Evolutionary conservation across 2,329 filamentous ascomycete genomes (phyloP).

Genomic region (Aspergillus alliaceus): DNA sequence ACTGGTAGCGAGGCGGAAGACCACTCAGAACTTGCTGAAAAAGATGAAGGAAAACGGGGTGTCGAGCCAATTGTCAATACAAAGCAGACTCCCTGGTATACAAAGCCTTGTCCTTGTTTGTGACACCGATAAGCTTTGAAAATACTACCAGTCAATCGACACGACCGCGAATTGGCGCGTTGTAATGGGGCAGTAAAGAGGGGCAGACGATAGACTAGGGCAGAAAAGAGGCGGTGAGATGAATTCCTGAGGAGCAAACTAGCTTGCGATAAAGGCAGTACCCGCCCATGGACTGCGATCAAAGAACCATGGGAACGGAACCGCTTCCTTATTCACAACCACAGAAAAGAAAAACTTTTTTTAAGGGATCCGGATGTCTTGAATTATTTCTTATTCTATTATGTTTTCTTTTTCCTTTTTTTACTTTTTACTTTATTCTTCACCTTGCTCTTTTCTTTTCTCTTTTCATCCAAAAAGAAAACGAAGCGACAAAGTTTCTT

Average conservation of each 20-base stretch:
- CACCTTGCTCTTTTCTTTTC: no score
- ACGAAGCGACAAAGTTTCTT: no score
- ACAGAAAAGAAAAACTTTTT: not conserved
- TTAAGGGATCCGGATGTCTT: not conserved
- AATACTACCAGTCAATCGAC: not conserved
- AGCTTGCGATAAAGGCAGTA: not conserved
- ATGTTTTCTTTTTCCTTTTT: no score
- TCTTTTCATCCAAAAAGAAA: no score
- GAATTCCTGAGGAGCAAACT: not conserved
- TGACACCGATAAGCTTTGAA: not conserved
- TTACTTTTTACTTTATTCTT: no score
- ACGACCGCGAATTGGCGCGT: not conserved
- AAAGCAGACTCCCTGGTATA: not conserved
- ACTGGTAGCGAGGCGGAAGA: conserved; percentile 1
- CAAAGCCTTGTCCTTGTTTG: not conserved
- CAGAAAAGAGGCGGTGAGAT: not conserved
- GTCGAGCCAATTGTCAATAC: not conserved
- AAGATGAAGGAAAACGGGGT: not conserved
- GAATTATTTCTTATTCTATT: not conserved
- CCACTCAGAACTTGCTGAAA: not conserved
- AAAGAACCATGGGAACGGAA: not conserved
- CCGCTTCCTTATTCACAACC: not conserved
- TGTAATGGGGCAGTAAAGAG: not conserved
- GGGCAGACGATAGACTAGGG: not conserved
- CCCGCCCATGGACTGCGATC: not conserved